Conservation (phyloP, 306 rosid genomes). For the Purshia tridentata region DNA sequence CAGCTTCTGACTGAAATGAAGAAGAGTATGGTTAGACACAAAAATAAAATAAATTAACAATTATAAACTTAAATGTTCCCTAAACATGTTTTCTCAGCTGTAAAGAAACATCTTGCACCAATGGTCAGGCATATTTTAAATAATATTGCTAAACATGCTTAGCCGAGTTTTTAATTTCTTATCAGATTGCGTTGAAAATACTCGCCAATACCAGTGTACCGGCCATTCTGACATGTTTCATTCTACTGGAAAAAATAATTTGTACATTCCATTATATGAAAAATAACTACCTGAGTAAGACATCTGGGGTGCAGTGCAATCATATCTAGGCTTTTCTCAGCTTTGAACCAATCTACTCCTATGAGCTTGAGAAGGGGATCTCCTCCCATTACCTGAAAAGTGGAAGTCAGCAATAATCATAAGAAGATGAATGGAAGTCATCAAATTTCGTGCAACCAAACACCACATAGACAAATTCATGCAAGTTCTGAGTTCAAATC, state of each 20-base stretch:
- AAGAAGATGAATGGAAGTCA: neutral
- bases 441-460: neutral
- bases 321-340: slow-evolving; percentile 47
- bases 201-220: too few relatives aligned
- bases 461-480: neutral
- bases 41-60: neutral
- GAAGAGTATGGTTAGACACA: slow-evolving; percentile 23
- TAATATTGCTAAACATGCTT: too few relatives aligned
- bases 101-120: too few relatives aligned
- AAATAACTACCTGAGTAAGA: slow-evolving; percentile 65
- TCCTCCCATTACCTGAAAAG: slow-evolving; percentile 74
- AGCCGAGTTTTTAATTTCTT: too few relatives aligned
- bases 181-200: too few relatives aligned
- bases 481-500: neutral
- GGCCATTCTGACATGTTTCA: too few relatives aligned
- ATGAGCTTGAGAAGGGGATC: slow-evolving; percentile 86
- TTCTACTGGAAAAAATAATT: neutral
- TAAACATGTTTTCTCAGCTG: neutral
- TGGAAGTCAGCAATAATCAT: neutral
- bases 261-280: neutral
- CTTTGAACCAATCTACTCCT: slow-evolving; percentile 87
- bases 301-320: slow-evolving; percentile 70
- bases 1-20: slow-evolving; percentile 65
- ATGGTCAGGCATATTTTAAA: too few relatives aligned
- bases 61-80: neutral